Evolutionary conservation across 2,329 filamentous ascomycete genomes (phyloP).

Genomic region (Ascochyta viciae-villosae): DNA sequence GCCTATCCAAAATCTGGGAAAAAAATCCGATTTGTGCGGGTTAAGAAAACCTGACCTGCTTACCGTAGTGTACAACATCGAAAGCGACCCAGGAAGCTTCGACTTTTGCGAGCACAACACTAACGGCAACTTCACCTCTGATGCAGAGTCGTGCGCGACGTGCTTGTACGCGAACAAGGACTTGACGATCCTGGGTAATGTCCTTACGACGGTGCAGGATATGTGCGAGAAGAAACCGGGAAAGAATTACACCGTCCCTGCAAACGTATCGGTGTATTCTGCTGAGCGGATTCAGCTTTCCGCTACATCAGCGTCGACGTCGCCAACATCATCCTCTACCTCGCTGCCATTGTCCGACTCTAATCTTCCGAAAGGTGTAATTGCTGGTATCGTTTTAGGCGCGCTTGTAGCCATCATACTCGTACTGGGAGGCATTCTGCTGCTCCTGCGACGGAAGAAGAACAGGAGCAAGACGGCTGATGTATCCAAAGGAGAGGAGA

Average conservation of each 20-base stretch:
- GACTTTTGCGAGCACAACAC: slow-evolving; percentile 25
- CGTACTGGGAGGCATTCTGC: slow-evolving; percentile 21
- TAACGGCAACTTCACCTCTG: slow-evolving; percentile 24
- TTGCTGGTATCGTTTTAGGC: slow-evolving; percentile 28
- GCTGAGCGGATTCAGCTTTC: slow-evolving; percentile 21
- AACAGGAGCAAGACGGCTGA: slow-evolving; percentile 12
- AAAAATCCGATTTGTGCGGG: too few relatives aligned
- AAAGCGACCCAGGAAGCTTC: slow-evolving; percentile 19
- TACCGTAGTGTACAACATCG: slow-evolving; percentile 26
- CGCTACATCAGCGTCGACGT: neutral
- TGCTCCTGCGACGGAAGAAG: slow-evolving; percentile 21
- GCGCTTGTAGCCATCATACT: slow-evolving; percentile 22
- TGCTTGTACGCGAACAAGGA: slow-evolving; percentile 23
- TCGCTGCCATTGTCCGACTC: neutral
- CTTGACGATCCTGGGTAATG: slow-evolving; percentile 30
- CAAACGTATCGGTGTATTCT: slow-evolving; percentile 23
- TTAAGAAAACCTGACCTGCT: too few relatives aligned
- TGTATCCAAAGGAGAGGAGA: neutral
- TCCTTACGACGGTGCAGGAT: slow-evolving; percentile 23
- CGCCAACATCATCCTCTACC: slow-evolving; percentile 2
- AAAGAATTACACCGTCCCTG: slow-evolving; percentile 18
- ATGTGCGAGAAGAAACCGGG: slow-evolving; percentile 28
- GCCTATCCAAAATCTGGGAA: too few relatives aligned
- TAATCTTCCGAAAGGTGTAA: slow-evolving; percentile 22
- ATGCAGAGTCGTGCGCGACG: slow-evolving; percentile 21